Evolutionary conservation across 805 yeast species (phyloP).

Genomic region (Candida golubevii): DNA sequence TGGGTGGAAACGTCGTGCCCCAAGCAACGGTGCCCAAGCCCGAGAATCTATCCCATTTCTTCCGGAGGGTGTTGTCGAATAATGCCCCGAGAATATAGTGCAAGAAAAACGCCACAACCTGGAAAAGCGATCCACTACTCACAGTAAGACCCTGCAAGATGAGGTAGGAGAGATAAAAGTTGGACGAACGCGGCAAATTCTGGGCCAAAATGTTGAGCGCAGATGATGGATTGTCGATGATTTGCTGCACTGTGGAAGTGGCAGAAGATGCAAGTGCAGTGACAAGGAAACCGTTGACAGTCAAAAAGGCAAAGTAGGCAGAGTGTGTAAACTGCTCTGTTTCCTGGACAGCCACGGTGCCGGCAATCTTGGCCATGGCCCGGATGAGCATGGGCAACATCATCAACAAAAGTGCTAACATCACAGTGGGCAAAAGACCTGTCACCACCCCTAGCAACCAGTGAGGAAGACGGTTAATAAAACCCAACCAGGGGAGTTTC

Average conservation of each 20-base stretch:
- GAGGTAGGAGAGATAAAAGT: constrained; percentile 66
- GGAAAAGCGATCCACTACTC: constrained; percentile 62
- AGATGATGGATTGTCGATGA: constrained; percentile 52
- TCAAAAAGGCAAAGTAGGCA: constrained; percentile 65
- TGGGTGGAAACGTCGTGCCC: constrained; percentile 79
- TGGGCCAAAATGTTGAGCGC: constrained; percentile 58
- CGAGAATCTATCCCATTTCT: constrained; percentile 58
- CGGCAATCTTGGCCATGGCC: constrained; percentile 56
- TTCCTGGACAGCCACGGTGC: constrained; percentile 52
- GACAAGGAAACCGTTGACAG: constrained; percentile 66
- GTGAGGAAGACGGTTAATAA: constrained; percentile 53
- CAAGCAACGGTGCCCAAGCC: constrained; percentile 51
- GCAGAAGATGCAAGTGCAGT: constrained; percentile 72
- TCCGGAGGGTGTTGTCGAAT: constrained; percentile 62
- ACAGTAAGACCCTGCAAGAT: constrained; percentile 65
- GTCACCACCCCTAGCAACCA: constrained; percentile 59
- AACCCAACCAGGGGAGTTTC: constrained; percentile 45
- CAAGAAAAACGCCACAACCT: constrained; percentile 53
- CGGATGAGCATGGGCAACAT: constrained; percentile 63
- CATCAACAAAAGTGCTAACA: constrained; percentile 62
- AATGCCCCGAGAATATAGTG: constrained; percentile 55
- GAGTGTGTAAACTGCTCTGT: constrained; percentile 64
- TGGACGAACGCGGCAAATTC: constrained; percentile 70
- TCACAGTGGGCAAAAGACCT: constrained; percentile 63
- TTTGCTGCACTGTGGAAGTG: constrained; percentile 59